Conservation (phyloP, 164 flowering plant genomes). For the Liriodendron chinense region DNA sequence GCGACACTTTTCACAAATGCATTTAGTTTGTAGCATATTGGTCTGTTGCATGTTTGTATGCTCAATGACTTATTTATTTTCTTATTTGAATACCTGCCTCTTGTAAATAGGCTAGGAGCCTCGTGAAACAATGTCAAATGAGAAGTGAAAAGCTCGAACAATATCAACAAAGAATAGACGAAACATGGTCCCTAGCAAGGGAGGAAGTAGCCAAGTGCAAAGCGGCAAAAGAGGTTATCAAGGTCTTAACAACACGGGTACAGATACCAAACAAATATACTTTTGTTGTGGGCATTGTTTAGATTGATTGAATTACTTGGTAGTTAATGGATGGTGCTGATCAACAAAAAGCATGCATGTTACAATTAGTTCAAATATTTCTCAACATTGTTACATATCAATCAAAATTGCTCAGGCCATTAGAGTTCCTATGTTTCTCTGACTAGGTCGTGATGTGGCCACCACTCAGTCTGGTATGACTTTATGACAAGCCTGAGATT, state of each 20-base stretch:
- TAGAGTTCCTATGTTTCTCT: neutral
- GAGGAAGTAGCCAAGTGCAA: conserved; percentile 65
- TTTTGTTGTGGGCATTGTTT: neutral
- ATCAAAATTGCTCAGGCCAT: neutral
- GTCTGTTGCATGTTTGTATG: neutral
- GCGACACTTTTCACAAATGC: no score
- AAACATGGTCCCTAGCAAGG: conserved; percentile 53
- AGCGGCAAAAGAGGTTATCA: conserved; percentile 69
- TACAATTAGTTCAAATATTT: no score
- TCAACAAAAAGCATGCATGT: neutral
- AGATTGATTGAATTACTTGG: neutral
- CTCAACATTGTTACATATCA: neutral
- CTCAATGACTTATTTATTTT: conserved; percentile 2
- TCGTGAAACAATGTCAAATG: conserved; percentile 39
- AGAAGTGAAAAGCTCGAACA: conserved; percentile 44
- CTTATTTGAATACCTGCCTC: neutral
- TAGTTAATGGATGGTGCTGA: neutral
- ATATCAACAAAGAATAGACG: conserved; percentile 41
- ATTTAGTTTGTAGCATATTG: no score
- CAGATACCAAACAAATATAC: conserved; percentile 2
- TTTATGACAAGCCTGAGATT: no score
- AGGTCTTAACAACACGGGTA: conserved; percentile 51
- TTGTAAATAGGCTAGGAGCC: conserved; percentile 36
- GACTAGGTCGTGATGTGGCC: neutral
- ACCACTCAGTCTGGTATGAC: no score